Conservation (phyloP, 495 filamentous ascomycete species). For the Umbilicaria muhlenbergii region DNA sequence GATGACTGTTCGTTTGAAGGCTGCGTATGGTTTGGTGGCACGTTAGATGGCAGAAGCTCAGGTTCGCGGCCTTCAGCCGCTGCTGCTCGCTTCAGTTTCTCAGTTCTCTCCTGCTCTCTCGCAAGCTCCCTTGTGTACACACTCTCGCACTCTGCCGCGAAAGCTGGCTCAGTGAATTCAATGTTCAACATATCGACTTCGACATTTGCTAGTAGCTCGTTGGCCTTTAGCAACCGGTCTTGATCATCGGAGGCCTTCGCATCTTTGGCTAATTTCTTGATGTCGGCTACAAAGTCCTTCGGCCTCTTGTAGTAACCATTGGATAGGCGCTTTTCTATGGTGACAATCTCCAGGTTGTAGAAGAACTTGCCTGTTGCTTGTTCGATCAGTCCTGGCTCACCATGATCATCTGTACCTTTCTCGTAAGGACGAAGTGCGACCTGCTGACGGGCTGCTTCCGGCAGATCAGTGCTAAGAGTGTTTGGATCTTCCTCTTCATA, state of each 20-base stretch:
- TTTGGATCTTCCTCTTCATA: conserved; percentile 73
- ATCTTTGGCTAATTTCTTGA: conserved; percentile 71
- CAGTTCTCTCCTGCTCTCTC: conserved; percentile 46
- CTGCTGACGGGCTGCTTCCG: conserved; percentile 36
- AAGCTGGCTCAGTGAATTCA: conserved; percentile 42
- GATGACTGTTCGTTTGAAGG: conserved; percentile 22
- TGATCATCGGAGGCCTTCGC: conserved; percentile 58
- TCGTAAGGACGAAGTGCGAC: conserved; percentile 55
- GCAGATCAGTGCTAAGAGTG: conserved; percentile 60
- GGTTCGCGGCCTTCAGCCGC: conserved; percentile 25
- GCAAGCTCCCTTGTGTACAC: conserved; percentile 61
- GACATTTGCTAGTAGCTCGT: conserved; percentile 79
- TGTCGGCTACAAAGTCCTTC: conserved; percentile 72
- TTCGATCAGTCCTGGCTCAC: conserved; percentile 53
- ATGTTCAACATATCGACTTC: conserved; percentile 75
- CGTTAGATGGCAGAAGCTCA: conserved; percentile 18
- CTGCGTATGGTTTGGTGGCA: conserved; percentile 30
- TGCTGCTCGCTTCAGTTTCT: conserved; percentile 40
- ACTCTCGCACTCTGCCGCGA: conserved; percentile 52
- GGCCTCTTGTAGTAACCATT: conserved; percentile 91
- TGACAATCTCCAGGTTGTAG: conserved; percentile 87
- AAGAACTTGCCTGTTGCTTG: conserved; percentile 62
- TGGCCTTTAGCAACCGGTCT: conserved; percentile 66
- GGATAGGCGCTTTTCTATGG: conserved; percentile 83
- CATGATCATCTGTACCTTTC: conserved; percentile 55